Percentiles rank a stretch among this genome's conserved stretches.
These are phyloP conservation scores for Sorghum bicolor DNA, from an alignment of 176 grass and related monocot genomes.

Conservation along the genomic window Sorghum_bicolor_NCBIv3 NC_012878.2:44051501-44052000, in stretches of 20 bases:
- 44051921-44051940: slow-evolving; percentile 74
- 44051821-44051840: slow-evolving; percentile 98
- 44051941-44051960: slow-evolving; percentile 97
- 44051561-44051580: slow-evolving; percentile 98
- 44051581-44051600: slow-evolving; percentile 99
- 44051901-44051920: slow-evolving; percentile 25
- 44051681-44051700: slow-evolving; percentile 98
- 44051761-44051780: slow-evolving; percentile 77
- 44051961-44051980: slow-evolving; percentile 84
- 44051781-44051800: slow-evolving; percentile 98
- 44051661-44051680: slow-evolving; percentile 99
- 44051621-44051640: slow-evolving; percentile 97
- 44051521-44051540: slow-evolving; percentile 12
- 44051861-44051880: background rate
- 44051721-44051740: slow-evolving; percentile 14
- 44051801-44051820: slow-evolving; percentile 81
- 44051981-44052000: slow-evolving; percentile 82
- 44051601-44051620: slow-evolving; percentile 94
- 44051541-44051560: slow-evolving; percentile 9
- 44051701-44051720: slow-evolving; percentile 26
- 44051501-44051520: slow-evolving; percentile 1
- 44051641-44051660: slow-evolving; percentile 96
- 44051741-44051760: background rate
- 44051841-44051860: background rate
- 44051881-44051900: background rate